Percentiles rank a stretch among this genome's conserved stretches.
These are phyloP conservation scores for Candida takata DNA, from an alignment of 805 yeast genomes.

Conservation along the genomic window DNA sequence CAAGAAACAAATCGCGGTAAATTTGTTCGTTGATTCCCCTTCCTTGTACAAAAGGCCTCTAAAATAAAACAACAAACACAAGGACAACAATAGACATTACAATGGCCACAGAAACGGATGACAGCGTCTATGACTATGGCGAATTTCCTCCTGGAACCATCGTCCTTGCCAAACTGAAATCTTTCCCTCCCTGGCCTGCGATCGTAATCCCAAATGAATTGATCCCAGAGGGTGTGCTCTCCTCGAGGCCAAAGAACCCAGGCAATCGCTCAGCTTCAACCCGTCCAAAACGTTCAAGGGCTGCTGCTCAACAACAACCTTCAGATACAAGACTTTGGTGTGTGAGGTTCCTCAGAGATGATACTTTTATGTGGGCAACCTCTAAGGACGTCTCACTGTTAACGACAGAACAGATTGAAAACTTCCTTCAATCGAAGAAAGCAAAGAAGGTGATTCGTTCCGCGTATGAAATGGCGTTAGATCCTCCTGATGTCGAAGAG, in stretches of 20 bases:
- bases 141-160: conserved; percentile 41
- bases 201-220: conserved; percentile 58
- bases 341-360: conserved; percentile 67
- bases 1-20: too few relatives aligned
- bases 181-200: conserved; percentile 90
- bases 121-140: conserved; percentile 12
- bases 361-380: conserved; percentile 63
- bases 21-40: neutral
- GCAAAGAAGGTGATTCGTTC: conserved; percentile 37
- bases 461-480: conserved; percentile 50
- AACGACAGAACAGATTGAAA: conserved; percentile 33
- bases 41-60: neutral
- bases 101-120: too few relatives aligned
- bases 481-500: conserved; percentile 42
- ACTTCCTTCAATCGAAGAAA: conserved; percentile 31
- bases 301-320: neutral
- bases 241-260: conserved; percentile 41
- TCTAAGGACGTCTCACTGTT: conserved; percentile 44
- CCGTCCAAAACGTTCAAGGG: conserved; percentile 8
- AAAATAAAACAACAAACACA: neutral
- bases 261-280: conserved; percentile 15
- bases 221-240: conserved; percentile 50
- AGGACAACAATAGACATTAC: neutral
- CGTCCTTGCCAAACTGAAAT: conserved; percentile 76
- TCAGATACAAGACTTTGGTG: conserved; percentile 29